Conservation (phyloP, 2,329 filamentous ascomycete species). For the Allantophomopsis cytisporea region DNA sequence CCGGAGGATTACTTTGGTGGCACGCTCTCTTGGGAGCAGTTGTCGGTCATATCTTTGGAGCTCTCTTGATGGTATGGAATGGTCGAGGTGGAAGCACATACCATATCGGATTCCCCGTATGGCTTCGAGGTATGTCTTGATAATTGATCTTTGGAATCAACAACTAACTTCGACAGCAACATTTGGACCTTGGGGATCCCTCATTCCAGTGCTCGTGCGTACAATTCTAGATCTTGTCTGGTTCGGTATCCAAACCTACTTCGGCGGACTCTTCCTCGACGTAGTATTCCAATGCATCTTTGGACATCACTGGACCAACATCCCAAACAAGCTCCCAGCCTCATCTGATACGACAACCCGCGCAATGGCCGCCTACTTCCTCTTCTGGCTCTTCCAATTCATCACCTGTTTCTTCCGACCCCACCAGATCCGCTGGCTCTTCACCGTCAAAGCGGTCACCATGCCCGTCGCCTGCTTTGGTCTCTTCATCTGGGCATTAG, state of each 20-base stretch:
- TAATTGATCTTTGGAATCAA: slow-evolving; percentile 17
- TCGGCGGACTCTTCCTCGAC: slow-evolving; percentile 31
- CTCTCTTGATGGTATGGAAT: slow-evolving; percentile 19
- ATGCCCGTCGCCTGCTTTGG: slow-evolving; percentile 43
- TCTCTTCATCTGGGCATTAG: slow-evolving; percentile 45
- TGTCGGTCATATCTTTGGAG: slow-evolving; percentile 17
- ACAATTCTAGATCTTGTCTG: slow-evolving; percentile 28
- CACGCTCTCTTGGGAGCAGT: slow-evolving; percentile 18
- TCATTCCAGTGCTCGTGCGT: slow-evolving; percentile 19
- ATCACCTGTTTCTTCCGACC: slow-evolving; percentile 11
- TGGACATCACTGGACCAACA: slow-evolving; percentile 20
- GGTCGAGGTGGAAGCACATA: slow-evolving; percentile 20
- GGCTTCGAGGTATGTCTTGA: slow-evolving; percentile 16
- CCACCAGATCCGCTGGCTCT: slow-evolving; percentile 28
- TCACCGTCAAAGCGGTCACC: slow-evolving; percentile 30
- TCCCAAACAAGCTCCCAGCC: slow-evolving; percentile 31
- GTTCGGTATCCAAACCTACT: slow-evolving; percentile 52
- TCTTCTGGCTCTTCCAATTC: slow-evolving; percentile 36
- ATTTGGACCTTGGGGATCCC: slow-evolving; percentile 26
- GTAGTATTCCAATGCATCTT: slow-evolving; percentile 27
- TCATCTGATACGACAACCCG: slow-evolving; percentile 33
- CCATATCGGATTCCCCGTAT: slow-evolving; percentile 21
- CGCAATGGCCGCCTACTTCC: slow-evolving; percentile 33
- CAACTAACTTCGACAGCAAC: slow-evolving; percentile 6
- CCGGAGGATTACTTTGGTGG: slow-evolving; percentile 19